phyloP scores from a whole-genome alignment of 2,329 filamentous ascomycete species.

The Myriosclerotinia duriaeana region DNA sequence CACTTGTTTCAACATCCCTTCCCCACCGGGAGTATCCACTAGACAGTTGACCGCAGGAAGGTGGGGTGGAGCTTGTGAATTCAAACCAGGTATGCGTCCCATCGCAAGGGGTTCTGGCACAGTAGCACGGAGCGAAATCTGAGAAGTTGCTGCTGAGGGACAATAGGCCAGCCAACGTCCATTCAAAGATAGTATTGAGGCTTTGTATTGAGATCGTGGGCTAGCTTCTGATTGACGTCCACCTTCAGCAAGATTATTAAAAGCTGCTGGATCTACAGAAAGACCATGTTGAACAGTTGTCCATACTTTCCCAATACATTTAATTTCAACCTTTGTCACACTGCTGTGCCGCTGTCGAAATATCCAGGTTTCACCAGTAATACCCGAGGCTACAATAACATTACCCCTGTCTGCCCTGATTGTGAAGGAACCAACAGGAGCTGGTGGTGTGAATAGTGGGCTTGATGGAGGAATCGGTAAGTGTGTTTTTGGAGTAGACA shows the following conservation, averaged over 20 bases:
- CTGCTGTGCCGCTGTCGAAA: conserved; percentile 51
- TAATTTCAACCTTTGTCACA: conserved; percentile 11
- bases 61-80: conserved; percentile 65
- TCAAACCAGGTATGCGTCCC: conserved; percentile 55
- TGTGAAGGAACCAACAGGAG: conserved; percentile 69
- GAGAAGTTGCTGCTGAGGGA: conserved; percentile 67
- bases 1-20: conserved; percentile 72
- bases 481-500: conserved; percentile 64
- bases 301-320: conserved; percentile 75
- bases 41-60: conserved; percentile 65
- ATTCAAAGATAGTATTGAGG: conserved; percentile 66
- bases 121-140: conserved; percentile 67
- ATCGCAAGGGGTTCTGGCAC: conserved; percentile 54
- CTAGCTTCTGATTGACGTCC: conserved; percentile 45
- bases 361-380: conserved; percentile 84
- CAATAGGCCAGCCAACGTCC: conserved; percentile 77
- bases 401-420: conserved; percentile 71
- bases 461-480: conserved; percentile 59
- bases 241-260: conserved; percentile 32
- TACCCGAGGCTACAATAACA: conserved; percentile 73
- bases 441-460: conserved; percentile 65
- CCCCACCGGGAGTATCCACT: conserved; percentile 69
- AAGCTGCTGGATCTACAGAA: conserved; percentile 42
- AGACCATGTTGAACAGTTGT: conserved; percentile 71
- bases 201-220: conserved; percentile 48